These are phyloP conservation scores for Aureoboletus auriporus DNA, from an alignment of 768 basidiomycete genomes.

Conservation along the genomic window DNA sequence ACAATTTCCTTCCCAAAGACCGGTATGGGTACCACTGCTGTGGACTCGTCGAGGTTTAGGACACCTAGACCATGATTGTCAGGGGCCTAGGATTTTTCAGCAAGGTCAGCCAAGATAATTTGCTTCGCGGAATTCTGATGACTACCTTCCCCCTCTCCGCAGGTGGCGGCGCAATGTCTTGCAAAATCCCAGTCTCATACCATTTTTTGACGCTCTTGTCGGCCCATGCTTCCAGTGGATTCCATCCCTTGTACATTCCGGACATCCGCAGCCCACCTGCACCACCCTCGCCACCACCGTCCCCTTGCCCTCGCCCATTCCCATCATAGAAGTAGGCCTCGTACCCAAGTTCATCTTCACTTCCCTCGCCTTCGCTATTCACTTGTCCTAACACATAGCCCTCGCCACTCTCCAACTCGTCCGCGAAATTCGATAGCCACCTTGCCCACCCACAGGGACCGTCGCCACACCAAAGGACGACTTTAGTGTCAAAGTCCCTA, in stretches of 20 bases:
- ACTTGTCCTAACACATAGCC: slow-evolving; percentile 73
- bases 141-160: slow-evolving; percentile 48
- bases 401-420: slow-evolving; percentile 88
- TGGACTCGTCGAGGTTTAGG: slow-evolving; percentile 38
- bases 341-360: slow-evolving; percentile 83
- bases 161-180: slow-evolving; percentile 40
- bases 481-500: slow-evolving; percentile 97
- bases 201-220: slow-evolving; percentile 85
- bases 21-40: slow-evolving; percentile 61
- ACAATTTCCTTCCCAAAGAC: slow-evolving; percentile 39
- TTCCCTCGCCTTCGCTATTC: slow-evolving; percentile 59
- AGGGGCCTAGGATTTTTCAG: slow-evolving; percentile 29
- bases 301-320: slow-evolving; percentile 69
- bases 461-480: slow-evolving; percentile 91
- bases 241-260: slow-evolving; percentile 92
- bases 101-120: slow-evolving; percentile 14
- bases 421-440: slow-evolving; percentile 88
- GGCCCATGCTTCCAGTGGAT: slow-evolving; percentile 88
- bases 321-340: slow-evolving; percentile 86
- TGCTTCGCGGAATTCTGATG: slow-evolving; percentile 2
- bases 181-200: slow-evolving; percentile 73
- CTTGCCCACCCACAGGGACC: slow-evolving; percentile 91
- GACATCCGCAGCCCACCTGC: slow-evolving; percentile 67
- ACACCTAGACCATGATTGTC: slow-evolving; percentile 46
- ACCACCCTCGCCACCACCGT: slow-evolving; percentile 73